phyloP scores from a whole-genome alignment of 345 rosid species.

The Pelargonium nanum region DNA sequence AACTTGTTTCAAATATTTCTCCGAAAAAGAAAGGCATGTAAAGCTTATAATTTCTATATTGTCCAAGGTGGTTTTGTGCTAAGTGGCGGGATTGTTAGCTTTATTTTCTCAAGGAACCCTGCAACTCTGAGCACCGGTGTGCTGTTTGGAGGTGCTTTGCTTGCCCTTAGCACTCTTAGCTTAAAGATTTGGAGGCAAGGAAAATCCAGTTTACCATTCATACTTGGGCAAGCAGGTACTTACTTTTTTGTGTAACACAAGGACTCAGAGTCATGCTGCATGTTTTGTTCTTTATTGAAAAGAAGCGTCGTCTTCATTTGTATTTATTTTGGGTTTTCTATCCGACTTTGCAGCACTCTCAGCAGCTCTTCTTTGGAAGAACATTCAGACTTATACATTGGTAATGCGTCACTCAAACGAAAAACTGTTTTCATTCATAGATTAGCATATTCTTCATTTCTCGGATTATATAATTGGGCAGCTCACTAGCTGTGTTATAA shows the following conservation, averaged over 20 bases:
- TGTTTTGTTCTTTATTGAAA: not conserved
- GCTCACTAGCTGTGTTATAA: not conserved
- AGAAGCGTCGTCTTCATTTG: not conserved
- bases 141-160: constrained; percentile 69
- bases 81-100: constrained; percentile 65
- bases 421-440: not conserved
- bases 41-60: not conserved
- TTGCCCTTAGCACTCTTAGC: constrained; percentile 77
- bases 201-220: constrained; percentile 78
- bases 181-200: constrained; percentile 84
- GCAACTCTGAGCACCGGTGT: constrained; percentile 38
- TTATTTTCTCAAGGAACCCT: constrained; percentile 54
- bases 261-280: too few species aligned
- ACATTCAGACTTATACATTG: constrained; percentile 2
- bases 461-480: not conserved
- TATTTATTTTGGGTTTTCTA: too few species aligned
- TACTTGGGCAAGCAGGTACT: constrained; percentile 87
- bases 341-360: not conserved
- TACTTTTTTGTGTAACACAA: not conserved
- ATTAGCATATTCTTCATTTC: not conserved
- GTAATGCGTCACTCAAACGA: not conserved
- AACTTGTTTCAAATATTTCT: not conserved
- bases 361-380: not conserved
- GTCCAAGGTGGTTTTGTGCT: constrained; percentile 58
- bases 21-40: not conserved